Conservation (phyloP, 2,329 filamentous ascomycete species). For the Monilinia fructigena region DNA sequence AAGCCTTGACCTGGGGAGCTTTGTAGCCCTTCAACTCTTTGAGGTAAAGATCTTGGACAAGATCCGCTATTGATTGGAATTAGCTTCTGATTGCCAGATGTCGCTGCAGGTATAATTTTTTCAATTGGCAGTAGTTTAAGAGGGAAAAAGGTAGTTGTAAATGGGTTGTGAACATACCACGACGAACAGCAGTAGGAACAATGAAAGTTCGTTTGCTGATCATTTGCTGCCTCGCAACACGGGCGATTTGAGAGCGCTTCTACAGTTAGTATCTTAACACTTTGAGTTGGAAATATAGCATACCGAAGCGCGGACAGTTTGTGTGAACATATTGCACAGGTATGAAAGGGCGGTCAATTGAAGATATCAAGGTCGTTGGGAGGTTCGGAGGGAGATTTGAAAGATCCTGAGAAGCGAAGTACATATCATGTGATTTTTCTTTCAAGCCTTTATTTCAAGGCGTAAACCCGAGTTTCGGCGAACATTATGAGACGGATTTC, state of each 20-base stretch:
- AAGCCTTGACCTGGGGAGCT: constrained; percentile 75
- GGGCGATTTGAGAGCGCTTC: constrained; percentile 41
- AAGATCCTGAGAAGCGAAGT: constrained; percentile 27
- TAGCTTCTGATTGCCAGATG: constrained; percentile 27
- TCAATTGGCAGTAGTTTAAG: not conserved
- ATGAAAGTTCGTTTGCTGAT: constrained; percentile 40
- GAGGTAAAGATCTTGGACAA: constrained; percentile 97
- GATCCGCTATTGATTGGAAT: constrained; percentile 66
- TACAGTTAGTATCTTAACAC: constrained; percentile 29
- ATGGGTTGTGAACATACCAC: constrained; percentile 36
- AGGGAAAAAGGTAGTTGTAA: constrained; percentile 3
- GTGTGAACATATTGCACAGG: constrained; percentile 39
- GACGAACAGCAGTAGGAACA: constrained; percentile 40
- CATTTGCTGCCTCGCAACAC: constrained; percentile 39
- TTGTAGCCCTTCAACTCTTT: constrained; percentile 97
- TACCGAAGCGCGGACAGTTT: constrained; percentile 42
- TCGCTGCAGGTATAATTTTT: not conserved
- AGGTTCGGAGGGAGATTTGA: constrained; percentile 25
- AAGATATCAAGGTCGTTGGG: constrained; percentile 17
- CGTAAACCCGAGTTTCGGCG: constrained; percentile 11
- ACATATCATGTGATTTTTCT: constrained; percentile 4
- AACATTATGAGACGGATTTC: not conserved
- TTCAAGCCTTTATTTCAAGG: constrained; percentile 1
- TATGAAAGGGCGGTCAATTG: constrained; percentile 25
- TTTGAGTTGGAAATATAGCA: constrained; percentile 28